These are phyloP conservation scores for Powellomyces hirtus DNA, from an alignment of 192 early-diverging fungal species.

Conservation along the genomic window DNA sequence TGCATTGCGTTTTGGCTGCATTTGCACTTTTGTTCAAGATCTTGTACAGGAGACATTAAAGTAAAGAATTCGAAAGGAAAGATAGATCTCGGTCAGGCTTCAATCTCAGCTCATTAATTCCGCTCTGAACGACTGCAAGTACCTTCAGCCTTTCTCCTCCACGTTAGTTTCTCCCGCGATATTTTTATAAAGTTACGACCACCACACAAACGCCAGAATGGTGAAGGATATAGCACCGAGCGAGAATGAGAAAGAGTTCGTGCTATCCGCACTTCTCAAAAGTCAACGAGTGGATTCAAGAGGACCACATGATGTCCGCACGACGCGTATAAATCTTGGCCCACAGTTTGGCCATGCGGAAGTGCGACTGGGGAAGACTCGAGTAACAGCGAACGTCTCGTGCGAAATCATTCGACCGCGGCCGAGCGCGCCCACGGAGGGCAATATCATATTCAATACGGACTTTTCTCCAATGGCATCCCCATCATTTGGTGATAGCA, in stretches of 20 bases:
- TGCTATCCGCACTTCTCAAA: constrained; percentile 65
- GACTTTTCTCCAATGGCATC: constrained; percentile 88
- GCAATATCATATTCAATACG: constrained; percentile 78
- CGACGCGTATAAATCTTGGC: constrained; percentile 63
- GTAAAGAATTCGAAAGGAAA: no score
- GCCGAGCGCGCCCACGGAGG: constrained; percentile 70
- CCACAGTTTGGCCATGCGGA: constrained; percentile 69
- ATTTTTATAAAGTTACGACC: no score
- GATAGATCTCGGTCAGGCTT: no score
- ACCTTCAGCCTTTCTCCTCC: no score
- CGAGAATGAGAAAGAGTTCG: constrained; percentile 74
- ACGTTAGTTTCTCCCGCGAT: no score
- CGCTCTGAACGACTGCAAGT: no score
- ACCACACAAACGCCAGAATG: no score
- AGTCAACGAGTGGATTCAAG: constrained; percentile 79
- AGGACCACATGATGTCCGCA: constrained; percentile 69
- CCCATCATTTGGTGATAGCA: constrained; percentile 65
- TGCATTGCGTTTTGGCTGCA: no score
- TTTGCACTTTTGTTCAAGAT: no score
- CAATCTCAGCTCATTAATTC: no score
- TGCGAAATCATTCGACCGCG: constrained; percentile 59
- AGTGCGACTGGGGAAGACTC: constrained; percentile 82
- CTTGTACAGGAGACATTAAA: no score
- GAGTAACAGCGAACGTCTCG: constrained; percentile 49
- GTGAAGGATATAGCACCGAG: constrained; percentile 42